Conservation (phyloP, 2,329 filamentous ascomycete species). For the Paradendryphiella salina region DNA sequence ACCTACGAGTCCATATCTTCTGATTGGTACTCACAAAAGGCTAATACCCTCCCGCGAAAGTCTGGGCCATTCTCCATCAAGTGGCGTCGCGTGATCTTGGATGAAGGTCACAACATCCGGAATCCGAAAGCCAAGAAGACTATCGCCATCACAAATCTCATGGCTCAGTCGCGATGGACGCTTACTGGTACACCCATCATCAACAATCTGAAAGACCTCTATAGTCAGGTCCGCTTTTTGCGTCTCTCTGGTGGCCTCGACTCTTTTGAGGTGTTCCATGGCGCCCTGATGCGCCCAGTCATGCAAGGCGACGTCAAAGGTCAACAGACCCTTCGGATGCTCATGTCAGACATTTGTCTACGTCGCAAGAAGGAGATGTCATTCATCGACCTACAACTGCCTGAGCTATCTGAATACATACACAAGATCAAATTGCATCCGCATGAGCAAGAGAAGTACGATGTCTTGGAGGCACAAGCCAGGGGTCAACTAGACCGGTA, state of each 20-base stretch:
- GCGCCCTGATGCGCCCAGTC: slow-evolving; percentile 70
- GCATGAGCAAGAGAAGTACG: slow-evolving; percentile 77
- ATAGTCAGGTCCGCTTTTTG: slow-evolving; percentile 77
- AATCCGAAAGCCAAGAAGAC: slow-evolving; percentile 75
- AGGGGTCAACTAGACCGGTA: slow-evolving; percentile 69
- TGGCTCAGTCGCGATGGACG: slow-evolving; percentile 75
- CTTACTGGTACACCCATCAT: slow-evolving; percentile 67
- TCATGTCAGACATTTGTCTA: slow-evolving; percentile 81
- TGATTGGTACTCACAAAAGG: slow-evolving; percentile 61
- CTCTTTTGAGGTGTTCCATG: slow-evolving; percentile 72
- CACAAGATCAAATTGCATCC: slow-evolving; percentile 73
- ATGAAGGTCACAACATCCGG: slow-evolving; percentile 67
- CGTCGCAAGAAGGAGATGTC: slow-evolving; percentile 85
- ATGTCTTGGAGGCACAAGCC: slow-evolving; percentile 71
- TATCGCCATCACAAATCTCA: slow-evolving; percentile 66
- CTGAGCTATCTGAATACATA: slow-evolving; percentile 75
- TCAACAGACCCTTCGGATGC: slow-evolving; percentile 68
- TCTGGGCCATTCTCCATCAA: slow-evolving; percentile 61
- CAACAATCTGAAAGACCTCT: slow-evolving; percentile 79
- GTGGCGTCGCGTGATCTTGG: slow-evolving; percentile 68
- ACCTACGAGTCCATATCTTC: slow-evolving; percentile 77
- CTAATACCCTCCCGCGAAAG: slow-evolving; percentile 36
- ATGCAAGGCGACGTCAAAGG: slow-evolving; percentile 60
- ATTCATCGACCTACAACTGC: slow-evolving; percentile 80
- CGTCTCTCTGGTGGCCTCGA: slow-evolving; percentile 75